These are phyloP conservation scores for Puccinia horiana DNA, from an alignment of 1,284 basidiomycete genomes.

Conservation along the genomic window DNA sequence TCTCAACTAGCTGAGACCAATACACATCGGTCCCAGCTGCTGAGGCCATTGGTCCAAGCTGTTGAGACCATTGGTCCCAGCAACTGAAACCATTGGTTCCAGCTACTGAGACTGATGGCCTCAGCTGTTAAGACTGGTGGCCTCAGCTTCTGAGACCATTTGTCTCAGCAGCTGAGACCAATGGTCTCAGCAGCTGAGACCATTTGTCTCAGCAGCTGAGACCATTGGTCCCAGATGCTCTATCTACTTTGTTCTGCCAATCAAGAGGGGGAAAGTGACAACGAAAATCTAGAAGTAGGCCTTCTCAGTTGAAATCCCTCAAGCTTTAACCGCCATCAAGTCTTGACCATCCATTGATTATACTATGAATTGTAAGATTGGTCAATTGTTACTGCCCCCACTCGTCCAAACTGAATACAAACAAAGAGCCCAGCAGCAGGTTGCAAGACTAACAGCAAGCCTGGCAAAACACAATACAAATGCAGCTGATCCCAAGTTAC, in stretches of 20 bases:
- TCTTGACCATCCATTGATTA: background rate
- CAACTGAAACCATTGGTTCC: too few species aligned
- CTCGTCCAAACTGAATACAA: conserved; percentile 8
- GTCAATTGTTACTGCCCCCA: conserved; percentile 11
- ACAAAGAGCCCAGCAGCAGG: background rate
- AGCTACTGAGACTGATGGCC: too few species aligned
- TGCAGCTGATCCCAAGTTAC: conserved; percentile 17
- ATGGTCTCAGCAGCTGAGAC: too few species aligned
- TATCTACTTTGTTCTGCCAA: conserved; percentile 1
- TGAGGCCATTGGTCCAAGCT: too few species aligned
- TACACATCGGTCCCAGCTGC: too few species aligned
- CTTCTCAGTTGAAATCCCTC: background rate
- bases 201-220: too few species aligned
- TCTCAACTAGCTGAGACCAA: too few species aligned
- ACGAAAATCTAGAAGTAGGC: conserved; percentile 36
- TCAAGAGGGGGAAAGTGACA: conserved; percentile 25
- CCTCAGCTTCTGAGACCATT: too few species aligned
- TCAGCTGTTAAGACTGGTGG: too few species aligned
- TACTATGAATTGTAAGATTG: conserved; percentile 15
- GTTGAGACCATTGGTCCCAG: too few species aligned
- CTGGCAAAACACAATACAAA: background rate
- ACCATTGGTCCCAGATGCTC: too few species aligned
- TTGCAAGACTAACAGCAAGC: conserved; percentile 9
- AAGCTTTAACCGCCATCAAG: background rate
- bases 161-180: too few species aligned